A percentile compares a stretch with the other conserved stretches of the same genome.
Evolutionary conservation across 2,329 filamentous ascomycete species (phyloP).

Genomic region (Orbilia brochopaga): DNA sequence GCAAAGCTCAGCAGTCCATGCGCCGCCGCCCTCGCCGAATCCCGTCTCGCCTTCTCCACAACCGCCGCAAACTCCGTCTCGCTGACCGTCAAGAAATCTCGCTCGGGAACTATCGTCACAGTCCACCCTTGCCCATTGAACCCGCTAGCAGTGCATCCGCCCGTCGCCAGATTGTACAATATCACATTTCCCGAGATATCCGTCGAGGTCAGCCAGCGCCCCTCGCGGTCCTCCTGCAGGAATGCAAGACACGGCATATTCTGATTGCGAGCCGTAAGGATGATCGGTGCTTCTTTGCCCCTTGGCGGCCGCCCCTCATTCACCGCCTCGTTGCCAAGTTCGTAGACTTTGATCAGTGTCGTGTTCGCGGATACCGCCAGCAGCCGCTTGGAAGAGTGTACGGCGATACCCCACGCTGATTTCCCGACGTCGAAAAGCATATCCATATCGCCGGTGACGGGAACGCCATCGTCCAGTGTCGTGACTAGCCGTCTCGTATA

Average conservation of each 20-base stretch:
- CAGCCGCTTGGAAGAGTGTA: conserved; percentile 79
- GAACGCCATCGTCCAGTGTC: too few relatives aligned
- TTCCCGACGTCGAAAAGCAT: conserved; percentile 71
- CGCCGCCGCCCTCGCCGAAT: conserved; percentile 15
- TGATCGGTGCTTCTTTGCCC: conserved; percentile 50
- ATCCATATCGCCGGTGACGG: conserved; percentile 50
- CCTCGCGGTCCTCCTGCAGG: conserved; percentile 52
- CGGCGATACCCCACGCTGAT: conserved; percentile 87
- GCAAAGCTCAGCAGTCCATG: conserved; percentile 26
- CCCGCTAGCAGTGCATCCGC: conserved; percentile 45
- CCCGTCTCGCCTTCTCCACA: conserved; percentile 27
- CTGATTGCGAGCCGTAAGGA: conserved; percentile 51
- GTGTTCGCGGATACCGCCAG: conserved; percentile 86
- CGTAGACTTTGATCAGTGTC: conserved; percentile 65
- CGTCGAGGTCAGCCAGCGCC: conserved; percentile 54
- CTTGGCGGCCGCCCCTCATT: conserved; percentile 29
- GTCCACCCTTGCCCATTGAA: conserved; percentile 41
- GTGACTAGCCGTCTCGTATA: conserved; percentile 63
- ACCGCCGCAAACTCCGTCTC: conserved; percentile 28
- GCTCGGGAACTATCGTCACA: conserved; percentile 34
- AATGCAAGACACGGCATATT: conserved; percentile 55
- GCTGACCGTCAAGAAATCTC: conserved; percentile 45
- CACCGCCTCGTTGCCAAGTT: conserved; percentile 60
- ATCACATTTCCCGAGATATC: conserved; percentile 54
- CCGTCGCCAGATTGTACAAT: conserved; percentile 54